Conservation (phyloP, 2,329 filamentous ascomycete species). For the Chalaropsis thielavioides region DNA sequence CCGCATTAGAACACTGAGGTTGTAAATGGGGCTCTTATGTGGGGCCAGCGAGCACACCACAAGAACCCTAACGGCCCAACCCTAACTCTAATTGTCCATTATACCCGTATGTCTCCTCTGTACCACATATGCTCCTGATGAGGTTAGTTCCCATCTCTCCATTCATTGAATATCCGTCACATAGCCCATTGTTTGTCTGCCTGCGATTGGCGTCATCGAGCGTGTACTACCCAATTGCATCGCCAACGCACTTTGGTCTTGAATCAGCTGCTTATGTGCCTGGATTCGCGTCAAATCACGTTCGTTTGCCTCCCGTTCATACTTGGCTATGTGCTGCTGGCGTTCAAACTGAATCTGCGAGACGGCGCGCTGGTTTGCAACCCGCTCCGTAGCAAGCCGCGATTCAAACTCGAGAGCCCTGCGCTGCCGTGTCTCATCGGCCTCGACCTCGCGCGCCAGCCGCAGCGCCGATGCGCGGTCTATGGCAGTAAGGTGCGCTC, state of each 20-base stretch:
- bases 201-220: slow-evolving; percentile 16
- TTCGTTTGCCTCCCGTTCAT: slow-evolving; percentile 34
- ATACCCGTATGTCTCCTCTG: not conserved
- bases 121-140: not conserved
- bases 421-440: slow-evolving; percentile 31
- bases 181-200: slow-evolving; percentile 40
- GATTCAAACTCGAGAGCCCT: slow-evolving; percentile 37
- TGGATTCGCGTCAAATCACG: slow-evolving; percentile 33
- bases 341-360: slow-evolving; percentile 36
- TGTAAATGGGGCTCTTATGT: slow-evolving; percentile 14
- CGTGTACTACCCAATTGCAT: slow-evolving; percentile 32
- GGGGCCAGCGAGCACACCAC: too few relatives aligned
- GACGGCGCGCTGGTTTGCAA: slow-evolving; percentile 36
- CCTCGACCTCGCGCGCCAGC: slow-evolving; percentile 31
- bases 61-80: not conserved
- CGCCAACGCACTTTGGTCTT: slow-evolving; percentile 30
- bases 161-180: slow-evolving; percentile 24
- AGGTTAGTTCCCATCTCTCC: not conserved
- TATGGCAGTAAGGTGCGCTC: slow-evolving; percentile 1
- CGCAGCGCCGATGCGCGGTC: slow-evolving; percentile 19
- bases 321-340: slow-evolving; percentile 32
- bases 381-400: slow-evolving; percentile 31
- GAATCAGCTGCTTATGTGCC: slow-evolving; percentile 40
- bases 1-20: slow-evolving; percentile 14
- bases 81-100: not conserved